These are phyloP conservation scores for Candida manassasensis DNA, from an alignment of 805 yeast species.

Conservation along the genomic window DNA sequence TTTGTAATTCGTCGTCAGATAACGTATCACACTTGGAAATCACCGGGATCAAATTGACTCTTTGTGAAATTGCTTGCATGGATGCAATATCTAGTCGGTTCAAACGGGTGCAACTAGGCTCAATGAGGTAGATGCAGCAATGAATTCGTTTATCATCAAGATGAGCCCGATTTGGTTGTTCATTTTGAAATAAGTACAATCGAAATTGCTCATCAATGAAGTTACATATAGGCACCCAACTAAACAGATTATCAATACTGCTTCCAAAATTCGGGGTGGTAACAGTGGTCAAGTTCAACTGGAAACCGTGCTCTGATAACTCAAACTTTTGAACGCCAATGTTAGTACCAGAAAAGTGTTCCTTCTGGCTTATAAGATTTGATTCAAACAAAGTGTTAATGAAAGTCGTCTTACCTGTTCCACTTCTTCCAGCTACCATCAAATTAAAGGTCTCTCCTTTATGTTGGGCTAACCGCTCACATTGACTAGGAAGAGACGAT, in stretches of 20 bases:
- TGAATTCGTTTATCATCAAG: constrained; percentile 68
- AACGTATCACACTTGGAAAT: constrained; percentile 35
- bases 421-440: constrained; percentile 34
- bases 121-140: constrained; percentile 77
- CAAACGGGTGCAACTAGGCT: constrained; percentile 57
- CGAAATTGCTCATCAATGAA: constrained; percentile 78
- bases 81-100: constrained; percentile 31
- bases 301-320: constrained; percentile 56
- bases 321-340: constrained; percentile 40
- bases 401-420: constrained; percentile 67
- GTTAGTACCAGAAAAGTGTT: constrained; percentile 16
- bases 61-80: constrained; percentile 28
- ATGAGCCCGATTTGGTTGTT: constrained; percentile 28
- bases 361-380: constrained; percentile 16
- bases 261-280: constrained; percentile 80
- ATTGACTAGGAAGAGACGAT: constrained; percentile 25
- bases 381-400: constrained; percentile 70
- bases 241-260: constrained; percentile 42
- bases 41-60: constrained; percentile 38
- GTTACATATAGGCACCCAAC: constrained; percentile 46
- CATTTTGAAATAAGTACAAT: constrained; percentile 65
- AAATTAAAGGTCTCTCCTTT: constrained; percentile 33
- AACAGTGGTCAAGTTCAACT: constrained; percentile 55
- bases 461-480: constrained; percentile 17
- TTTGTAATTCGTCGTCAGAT: constrained; percentile 19